A percentile compares a stretch with the other conserved stretches of the same genome.
Evolutionary conservation across 169 alveolate species (phyloP).

Genomic region (Eimeria tenella): DNA sequence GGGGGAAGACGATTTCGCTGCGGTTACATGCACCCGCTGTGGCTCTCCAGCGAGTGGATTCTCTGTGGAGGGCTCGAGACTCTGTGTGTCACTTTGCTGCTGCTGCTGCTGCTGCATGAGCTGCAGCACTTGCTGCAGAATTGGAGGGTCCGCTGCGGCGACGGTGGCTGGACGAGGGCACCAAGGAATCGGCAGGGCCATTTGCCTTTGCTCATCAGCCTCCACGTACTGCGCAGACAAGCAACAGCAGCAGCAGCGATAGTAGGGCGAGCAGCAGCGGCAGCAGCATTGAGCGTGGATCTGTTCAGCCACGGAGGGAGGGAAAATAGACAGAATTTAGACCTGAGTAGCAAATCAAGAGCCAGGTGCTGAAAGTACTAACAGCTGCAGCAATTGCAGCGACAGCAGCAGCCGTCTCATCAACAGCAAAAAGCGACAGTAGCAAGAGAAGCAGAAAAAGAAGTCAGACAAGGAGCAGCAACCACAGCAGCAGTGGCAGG

Average conservation of each 20-base stretch:
- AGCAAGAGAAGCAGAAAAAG: background rate
- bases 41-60: background rate
- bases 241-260: background rate
- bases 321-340: too few species aligned
- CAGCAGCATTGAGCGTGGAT: too few species aligned
- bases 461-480: too few species aligned
- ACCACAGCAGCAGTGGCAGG: background rate
- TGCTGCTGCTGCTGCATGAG: constrained; percentile 29
- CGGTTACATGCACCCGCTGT: constrained; percentile 2
- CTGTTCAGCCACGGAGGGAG: too few species aligned
- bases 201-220: constrained; percentile 29
- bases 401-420: too few species aligned
- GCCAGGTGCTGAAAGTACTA: background rate
- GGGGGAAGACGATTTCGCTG: background rate
- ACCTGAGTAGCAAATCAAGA: background rate
- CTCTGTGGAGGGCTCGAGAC: background rate
- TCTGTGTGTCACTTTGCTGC: background rate
- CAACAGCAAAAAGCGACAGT: background rate
- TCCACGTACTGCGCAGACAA: background rate
- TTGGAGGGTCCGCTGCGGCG: constrained; percentile 34
- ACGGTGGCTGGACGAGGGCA: constrained; percentile 13
- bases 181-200: constrained; percentile 39
- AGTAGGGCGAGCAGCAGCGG: background rate
- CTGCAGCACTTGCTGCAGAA: constrained; percentile 22
- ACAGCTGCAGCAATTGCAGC: background rate